Evolutionary conservation across 208 protist species (phyloP), one percentile per base, ranked within the genome.

Genomic region (Leishmania aethiopica): DNA sequence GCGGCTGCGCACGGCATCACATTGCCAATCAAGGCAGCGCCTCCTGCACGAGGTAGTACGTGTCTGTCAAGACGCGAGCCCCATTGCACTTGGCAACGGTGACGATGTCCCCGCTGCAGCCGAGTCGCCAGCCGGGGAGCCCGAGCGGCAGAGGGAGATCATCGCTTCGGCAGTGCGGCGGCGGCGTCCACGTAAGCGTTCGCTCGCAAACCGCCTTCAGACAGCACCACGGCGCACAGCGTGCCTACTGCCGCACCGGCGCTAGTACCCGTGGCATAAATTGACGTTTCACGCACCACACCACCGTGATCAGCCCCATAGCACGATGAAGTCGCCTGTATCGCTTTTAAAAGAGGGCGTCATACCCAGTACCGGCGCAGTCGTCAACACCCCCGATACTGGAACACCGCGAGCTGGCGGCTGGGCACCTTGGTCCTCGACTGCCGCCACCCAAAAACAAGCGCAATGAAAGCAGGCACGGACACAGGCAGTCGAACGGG

Each of bases 41-140:
- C 74, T 86, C 51, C 74, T 90, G 81, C 19, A 90, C 3, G 22
- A 90, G 60, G 75, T 89, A 88, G 72, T 81, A 89, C 8, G 49
- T 72, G 49, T 88, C 84, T 22, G 86, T 86, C 47, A 90, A 62
- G 37, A 92, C 49, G 17, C 86, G 84, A 37, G 86, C 84, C 28
- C 89, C 89, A 81, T 90, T 86, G 28, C 77, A 77, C 72, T 92
- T 74, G 35, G 80, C 77, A 62, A 82, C 84, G 0, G 81, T 81
- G 51, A 62, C 78, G 22, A 85, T 71, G 73, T 86, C 74, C 45
- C 90, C 90, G 60, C 85, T 85, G 72, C 86, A 82, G 75, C 87
- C 90, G 3, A 75, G 45, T 4, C 82, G 80, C 88, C 88, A 90
- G 77, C 91, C 86, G 32, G 90, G 76, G 0, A 84, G 82, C 73